A percentile compares a stretch with the other conserved stretches of the same genome.
These are phyloP conservation scores for Paecilomyces formosus DNA, from an alignment of 2,329 filamentous ascomycete genomes.

Conservation along the genomic window DNA sequence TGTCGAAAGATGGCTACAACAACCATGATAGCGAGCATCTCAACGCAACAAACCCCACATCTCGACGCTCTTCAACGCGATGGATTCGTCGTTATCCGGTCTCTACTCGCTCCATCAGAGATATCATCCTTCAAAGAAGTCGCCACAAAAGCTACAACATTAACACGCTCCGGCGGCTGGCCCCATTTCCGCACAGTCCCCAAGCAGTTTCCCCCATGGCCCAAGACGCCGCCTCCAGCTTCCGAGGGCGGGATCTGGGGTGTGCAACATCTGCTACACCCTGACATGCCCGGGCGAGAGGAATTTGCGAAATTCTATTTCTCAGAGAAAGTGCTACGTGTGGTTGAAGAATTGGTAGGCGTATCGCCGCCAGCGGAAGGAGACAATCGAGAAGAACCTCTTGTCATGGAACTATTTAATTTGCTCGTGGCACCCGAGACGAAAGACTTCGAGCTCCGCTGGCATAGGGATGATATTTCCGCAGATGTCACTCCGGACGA, in stretches of 20 bases:
- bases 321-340: constrained; percentile 52
- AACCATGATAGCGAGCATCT: constrained; percentile 3
- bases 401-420: constrained; percentile 86
- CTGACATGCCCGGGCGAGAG: constrained; percentile 54
- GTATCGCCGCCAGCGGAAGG: constrained; percentile 16
- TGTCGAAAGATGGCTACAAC: background rate
- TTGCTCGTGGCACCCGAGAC: constrained; percentile 66
- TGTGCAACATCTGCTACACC: constrained; percentile 77
- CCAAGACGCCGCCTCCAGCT: constrained; percentile 42
- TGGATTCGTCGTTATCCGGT: constrained; percentile 68
- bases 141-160: constrained; percentile 48
- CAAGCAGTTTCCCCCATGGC: constrained; percentile 88
- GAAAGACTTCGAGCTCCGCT: constrained; percentile 63
- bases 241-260: constrained; percentile 69
- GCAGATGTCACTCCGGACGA: constrained; percentile 58
- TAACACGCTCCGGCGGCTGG: constrained; percentile 66
- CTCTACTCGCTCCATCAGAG: constrained; percentile 50
- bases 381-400: constrained; percentile 46
- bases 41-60: constrained; percentile 24
- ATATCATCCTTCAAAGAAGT: constrained; percentile 55
- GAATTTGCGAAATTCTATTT: constrained; percentile 68
- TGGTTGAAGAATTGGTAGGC: constrained; percentile 59
- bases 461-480: constrained; percentile 80
- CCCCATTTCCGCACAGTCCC: constrained; percentile 75
- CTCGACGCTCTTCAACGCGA: constrained; percentile 55